Base-by-base conservation (phyloP, 2,329 filamentous ascomycete genomes). In the Paraphaeosphaeria sporulosa region DNA sequence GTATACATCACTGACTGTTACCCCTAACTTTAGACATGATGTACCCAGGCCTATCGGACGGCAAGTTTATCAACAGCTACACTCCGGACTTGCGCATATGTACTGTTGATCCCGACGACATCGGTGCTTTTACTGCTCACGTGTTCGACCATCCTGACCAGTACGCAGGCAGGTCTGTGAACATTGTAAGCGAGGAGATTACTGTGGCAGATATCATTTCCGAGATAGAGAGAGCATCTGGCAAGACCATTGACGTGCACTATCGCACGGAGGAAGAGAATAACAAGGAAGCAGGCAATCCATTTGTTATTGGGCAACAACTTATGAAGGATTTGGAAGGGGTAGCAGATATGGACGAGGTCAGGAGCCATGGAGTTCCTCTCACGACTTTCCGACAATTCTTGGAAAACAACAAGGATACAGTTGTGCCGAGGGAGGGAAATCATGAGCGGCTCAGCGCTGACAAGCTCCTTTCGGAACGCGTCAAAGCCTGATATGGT, bases 21-120 rank as follows among this genome's bases (percentile, higher is more conserved):
- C n/a, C n/a, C n/a, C n/a, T n/a, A n/a, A n/a, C n/a, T n/a, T n/a
- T n/a, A n/a, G 25, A 53, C 9, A 62, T 53, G 42, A 75, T 80
- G 71, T 83, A 80, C 59, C 74, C 77, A 0, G 79, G 76, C 0
- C 70, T 85, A 7, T 66, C 72, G 1, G 73, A 72, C 2, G 80
- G 80, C 0, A 69, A 76, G 23, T 81, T 80, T 61, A 70, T 69
- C 78, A 80, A 0, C 65, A 81, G 61, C 46, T 68, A 60, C 23
- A 64, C 64, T 0, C 66, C 71, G 0, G 75, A 77, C n/a, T 79
- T 76, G 0, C 13, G 69, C 1, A 60, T 86, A 1, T 78, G 82
- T 1, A 69, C 84, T 61, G 71, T 84, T 6, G 83, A 85, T 63
- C 76, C 79, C 0, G 72, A 78, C 6, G 84, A 85, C 30, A 83